phyloP scores from a whole-genome alignment of 169 alveolate genomes.

The Perkinsus chesapeaki region DNA sequence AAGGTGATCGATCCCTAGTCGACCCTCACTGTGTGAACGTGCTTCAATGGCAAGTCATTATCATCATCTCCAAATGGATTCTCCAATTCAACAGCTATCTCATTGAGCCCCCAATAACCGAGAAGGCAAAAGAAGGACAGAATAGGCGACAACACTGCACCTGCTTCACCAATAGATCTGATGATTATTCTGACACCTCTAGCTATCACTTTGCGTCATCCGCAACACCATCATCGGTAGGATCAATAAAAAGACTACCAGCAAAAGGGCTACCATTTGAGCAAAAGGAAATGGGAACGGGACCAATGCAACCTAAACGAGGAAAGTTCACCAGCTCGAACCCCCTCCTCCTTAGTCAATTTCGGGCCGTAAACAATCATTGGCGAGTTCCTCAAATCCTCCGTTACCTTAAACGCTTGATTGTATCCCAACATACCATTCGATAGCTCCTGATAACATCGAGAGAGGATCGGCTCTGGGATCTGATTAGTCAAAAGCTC shows the following conservation, averaged over 20 bases:
- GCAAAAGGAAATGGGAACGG: neutral
- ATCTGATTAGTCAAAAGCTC: neutral
- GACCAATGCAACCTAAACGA: neutral
- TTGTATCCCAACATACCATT: neutral
- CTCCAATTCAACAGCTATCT: constrained; percentile 2
- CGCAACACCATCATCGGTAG: neutral
- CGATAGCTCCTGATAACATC: neutral
- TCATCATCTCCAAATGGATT: constrained; percentile 15
- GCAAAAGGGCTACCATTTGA: neutral
- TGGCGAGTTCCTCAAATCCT: neutral
- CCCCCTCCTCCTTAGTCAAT: no score
- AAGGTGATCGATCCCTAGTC: no score
- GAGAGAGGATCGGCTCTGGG: neutral
- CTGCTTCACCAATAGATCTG: neutral
- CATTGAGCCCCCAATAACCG: constrained; percentile 2
- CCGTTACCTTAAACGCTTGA: neutral
- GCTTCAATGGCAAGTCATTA: constrained; percentile 4
- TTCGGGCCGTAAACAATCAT: no score
- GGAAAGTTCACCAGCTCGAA: no score
- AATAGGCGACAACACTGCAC: neutral
- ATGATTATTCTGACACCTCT: neutral
- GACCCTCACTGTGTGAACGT: neutral
- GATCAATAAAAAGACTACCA: neutral
- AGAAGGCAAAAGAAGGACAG: neutral
- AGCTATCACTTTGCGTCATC: neutral